Conservation (phyloP, 331 rosid genomes). For the Cydonia oblonga region DNA sequence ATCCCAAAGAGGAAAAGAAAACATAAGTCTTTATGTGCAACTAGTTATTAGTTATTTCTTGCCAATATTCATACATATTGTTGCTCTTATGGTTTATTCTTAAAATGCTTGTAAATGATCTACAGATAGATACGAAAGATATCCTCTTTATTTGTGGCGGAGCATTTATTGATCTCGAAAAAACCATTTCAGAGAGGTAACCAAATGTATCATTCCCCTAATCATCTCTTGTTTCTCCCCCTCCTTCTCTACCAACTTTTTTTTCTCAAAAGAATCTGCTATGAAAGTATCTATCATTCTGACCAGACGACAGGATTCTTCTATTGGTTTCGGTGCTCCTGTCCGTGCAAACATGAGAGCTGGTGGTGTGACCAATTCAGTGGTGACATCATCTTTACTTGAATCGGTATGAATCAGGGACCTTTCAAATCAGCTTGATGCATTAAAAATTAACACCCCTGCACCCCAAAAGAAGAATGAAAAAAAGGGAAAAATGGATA, state of each 20-base stretch:
- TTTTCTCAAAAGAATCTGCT: not conserved
- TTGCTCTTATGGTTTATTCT: not conserved
- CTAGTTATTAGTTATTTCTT: too few relatives aligned
- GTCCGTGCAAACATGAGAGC: slow-evolving; percentile 91
- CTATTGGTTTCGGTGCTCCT: slow-evolving; percentile 97
- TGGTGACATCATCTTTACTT: slow-evolving; percentile 73
- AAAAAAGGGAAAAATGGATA: not conserved
- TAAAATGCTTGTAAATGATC: slow-evolving; percentile 7
- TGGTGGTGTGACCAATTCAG: slow-evolving; percentile 49
- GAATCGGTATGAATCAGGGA: slow-evolving; percentile 52
- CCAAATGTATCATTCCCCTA: not conserved
- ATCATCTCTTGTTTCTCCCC: not conserved
- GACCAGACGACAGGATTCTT: slow-evolving; percentile 90
- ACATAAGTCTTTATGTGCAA: too few relatives aligned
- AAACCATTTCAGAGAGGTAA: slow-evolving; percentile 95
- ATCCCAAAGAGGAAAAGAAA: too few relatives aligned
- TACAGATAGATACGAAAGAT: slow-evolving; percentile 87
- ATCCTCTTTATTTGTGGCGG: slow-evolving; percentile 97
- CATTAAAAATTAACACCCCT: not conserved
- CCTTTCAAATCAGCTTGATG: not conserved
- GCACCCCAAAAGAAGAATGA: not conserved
- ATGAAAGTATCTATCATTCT: slow-evolving; percentile 15
- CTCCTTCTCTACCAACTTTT: not conserved
- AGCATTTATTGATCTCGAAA: slow-evolving; percentile 90
- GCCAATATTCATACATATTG: not conserved